These are phyloP conservation scores for Phycomyces blakesleeanus DNA, from an alignment of 192 early-diverging fungal genomes.

Conservation along the genomic window DNA sequence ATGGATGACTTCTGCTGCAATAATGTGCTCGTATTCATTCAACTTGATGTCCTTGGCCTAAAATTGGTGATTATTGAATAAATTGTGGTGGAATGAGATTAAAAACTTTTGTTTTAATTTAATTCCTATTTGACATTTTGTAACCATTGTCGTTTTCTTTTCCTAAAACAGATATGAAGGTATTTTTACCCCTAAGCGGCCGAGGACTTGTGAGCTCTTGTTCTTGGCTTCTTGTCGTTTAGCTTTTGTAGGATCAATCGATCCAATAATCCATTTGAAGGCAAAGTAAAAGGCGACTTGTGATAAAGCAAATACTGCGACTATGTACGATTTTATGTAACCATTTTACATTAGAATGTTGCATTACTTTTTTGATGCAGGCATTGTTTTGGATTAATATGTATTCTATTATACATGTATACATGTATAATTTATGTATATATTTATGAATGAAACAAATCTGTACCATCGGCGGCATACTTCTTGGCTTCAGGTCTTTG, in stretches of 20 bases:
- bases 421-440: background rate
- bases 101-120: too few species aligned
- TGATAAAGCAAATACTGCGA: conserved; percentile 79
- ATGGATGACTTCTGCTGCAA: conserved; percentile 90
- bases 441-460: background rate
- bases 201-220: conserved; percentile 68
- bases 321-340: too few species aligned
- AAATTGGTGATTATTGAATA: too few species aligned
- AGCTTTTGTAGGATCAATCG: conserved; percentile 64
- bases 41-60: conserved; percentile 70
- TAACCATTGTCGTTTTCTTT: background rate
- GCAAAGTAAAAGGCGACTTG: conserved; percentile 87
- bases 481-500: conserved; percentile 39
- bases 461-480: conserved; percentile 39
- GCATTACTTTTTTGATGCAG: too few species aligned
- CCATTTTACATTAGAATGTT: too few species aligned
- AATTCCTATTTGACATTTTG: too few species aligned
- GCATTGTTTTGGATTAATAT: too few species aligned
- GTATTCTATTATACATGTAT: too few species aligned
- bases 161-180: too few species aligned
- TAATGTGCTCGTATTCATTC: conserved; percentile 90
- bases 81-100: too few species aligned
- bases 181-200: conserved; percentile 60
- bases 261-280: conserved; percentile 78
- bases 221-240: conserved; percentile 73